Evolutionary conservation across 306 rosid genomes (phyloP), one percentile per base, ranked within the genome.

Genomic region (Echinosophora koreensis): DNA sequence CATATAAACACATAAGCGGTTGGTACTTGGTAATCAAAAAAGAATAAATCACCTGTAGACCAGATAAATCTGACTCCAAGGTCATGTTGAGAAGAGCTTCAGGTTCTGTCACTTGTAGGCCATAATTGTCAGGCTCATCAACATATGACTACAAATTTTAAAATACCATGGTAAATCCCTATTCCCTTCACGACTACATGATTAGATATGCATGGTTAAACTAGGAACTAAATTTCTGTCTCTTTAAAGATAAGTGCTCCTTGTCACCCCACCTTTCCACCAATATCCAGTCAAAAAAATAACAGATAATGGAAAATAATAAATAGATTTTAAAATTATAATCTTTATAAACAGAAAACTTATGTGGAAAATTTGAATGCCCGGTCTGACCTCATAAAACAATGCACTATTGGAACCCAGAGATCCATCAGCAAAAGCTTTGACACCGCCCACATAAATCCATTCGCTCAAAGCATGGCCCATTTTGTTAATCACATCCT

Each of bases 401-500:
- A 94, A 85, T 42, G 98, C 98, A 34, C 93, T 90, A 39, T 39
- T 77, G 64, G 97, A 94, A 74, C 98, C 98, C 81, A 90, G 66
- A 28, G 98, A 91, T 17, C 98, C 98, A 84, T 94, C 98, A 66
- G 84, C 87, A 84, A 94, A 94, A 71, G 90, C 92, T 85, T 94
- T 94, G 69, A 91, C 94, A 71, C 98, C 98, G 46, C 98, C 98
- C 57, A 91, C 76, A 88, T 91, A 90, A 65, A 94, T 71, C 96
- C 96, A 88, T 74, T 92, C 87, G 85, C 92, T 94, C 79, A 90
- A 37, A 35, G 86, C 47, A 28, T 35, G 79, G 42, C 94, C 96
- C 77, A 64, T 80, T 82, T 86, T 86, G 55, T 67, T 82, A 71
- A 85, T 79, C 75, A 90, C 88, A 81, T 84, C 88, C 98, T 94